phyloP scores from a whole-genome alignment of 2,329 filamentous ascomycete genomes.

The Colletotrichum orbiculare region DNA sequence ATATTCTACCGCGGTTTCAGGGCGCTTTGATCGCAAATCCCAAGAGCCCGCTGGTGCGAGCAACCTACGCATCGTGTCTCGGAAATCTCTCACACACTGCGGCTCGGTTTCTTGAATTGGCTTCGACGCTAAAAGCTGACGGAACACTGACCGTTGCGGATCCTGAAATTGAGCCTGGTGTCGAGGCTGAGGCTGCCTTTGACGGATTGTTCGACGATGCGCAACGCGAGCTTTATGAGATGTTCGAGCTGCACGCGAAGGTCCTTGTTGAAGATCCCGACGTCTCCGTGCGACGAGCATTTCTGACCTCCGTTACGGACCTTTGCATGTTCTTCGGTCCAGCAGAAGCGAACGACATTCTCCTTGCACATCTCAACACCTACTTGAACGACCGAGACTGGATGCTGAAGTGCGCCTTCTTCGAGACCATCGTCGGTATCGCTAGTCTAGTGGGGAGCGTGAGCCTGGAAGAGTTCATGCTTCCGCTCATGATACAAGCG shows the following conservation, averaged over 20 bases:
- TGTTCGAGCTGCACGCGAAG: constrained; percentile 91
- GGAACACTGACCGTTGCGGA: constrained; percentile 82
- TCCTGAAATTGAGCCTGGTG: constrained; percentile 80
- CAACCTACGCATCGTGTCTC: constrained; percentile 92
- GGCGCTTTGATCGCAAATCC: constrained; percentile 59
- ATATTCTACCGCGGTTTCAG: constrained; percentile 73
- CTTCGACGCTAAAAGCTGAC: constrained; percentile 86
- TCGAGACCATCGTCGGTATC: constrained; percentile 93
- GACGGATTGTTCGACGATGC: constrained; percentile 89
- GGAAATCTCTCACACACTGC: constrained; percentile 90
- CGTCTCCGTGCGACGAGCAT: constrained; percentile 87
- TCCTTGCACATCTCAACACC: constrained; percentile 94
- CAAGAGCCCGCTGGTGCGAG: constrained; percentile 76
- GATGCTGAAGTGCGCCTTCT: constrained; percentile 96
- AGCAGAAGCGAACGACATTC: constrained; percentile 92
- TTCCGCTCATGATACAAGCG: constrained; percentile 95
- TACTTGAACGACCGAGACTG: constrained; percentile 97
- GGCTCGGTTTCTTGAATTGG: constrained; percentile 87
- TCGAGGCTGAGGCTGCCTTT: constrained; percentile 75
- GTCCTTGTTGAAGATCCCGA: constrained; percentile 88
- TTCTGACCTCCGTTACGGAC: constrained; percentile 89
- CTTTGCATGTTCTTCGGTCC: constrained; percentile 96
- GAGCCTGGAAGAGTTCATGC: constrained; percentile 92
- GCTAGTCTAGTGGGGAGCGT: constrained; percentile 89
- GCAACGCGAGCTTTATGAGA: constrained; percentile 81